Base-by-base conservation (phyloP, 192 early-diverging fungal genomes). In the Coemansia pectinata region DNA sequence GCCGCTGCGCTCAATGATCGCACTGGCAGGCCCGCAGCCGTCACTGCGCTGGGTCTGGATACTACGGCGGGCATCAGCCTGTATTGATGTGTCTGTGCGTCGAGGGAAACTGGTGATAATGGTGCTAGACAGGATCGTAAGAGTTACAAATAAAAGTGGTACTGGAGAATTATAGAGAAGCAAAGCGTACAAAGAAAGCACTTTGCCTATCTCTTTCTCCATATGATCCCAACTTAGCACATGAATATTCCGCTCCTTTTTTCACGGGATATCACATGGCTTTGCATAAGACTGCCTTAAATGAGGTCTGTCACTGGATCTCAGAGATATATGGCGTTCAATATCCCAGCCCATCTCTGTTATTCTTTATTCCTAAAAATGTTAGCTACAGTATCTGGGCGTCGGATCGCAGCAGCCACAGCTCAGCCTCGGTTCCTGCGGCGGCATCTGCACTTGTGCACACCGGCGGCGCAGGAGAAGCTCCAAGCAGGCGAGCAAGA, bases 1-100 rank as follows among this genome's bases (percentile, higher is more conserved):
- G 72, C 81, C 3, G 81, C 76, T 1, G 75, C 66, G 39, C 72
- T 65, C 61, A 83, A 70, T 59, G 75, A 63, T 44, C 70, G 74
- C 63, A 64, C 50, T 1, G 76, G 57, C 58, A 78, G 72, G 55
- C 70, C 73, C 10, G 63, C 72, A 2, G 62, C 62, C 60, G 67
- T 69, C 57, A 3, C 50, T 33, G 62, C 23, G 36, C 59, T 66
- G 21, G 41, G 62, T 17, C 55, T 57, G 55, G 55, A 57, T 33
- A 31, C 55, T 33, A 69, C 67, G 19, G 67, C 67, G 9, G 67
- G 67, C 67, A 69, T 69, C 58, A 23, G 55, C 55, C 55, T 14
- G 31, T 31, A 31, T 57, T 17, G 4, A 33, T n/a, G 55, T 19
- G 23, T 52, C 10, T 29, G 50, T 52, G 50, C 19, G 50, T 21